Evolutionary conservation across 83 land plant genomes (phyloP), one percentile per base, ranked within the genome.

Genomic region (Thuja plicata): DNA sequence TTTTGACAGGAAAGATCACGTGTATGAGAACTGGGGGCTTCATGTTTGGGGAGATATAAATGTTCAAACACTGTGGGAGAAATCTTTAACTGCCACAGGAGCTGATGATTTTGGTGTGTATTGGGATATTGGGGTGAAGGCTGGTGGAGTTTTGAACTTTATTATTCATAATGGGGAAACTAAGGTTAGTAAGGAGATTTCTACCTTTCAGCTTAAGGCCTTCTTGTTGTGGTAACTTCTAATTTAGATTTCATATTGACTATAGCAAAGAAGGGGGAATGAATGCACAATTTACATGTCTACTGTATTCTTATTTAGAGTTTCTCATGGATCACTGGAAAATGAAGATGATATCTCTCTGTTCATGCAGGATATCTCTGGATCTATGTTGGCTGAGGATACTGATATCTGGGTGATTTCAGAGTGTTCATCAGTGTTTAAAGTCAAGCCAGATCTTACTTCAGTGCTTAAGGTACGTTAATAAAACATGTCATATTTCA

Each of bases 1-100:
- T 41, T 52, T 54, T 60, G 54, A 41, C 73, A 62, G 79, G 89
- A 55, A 86, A 46, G 78, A 89, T 86, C 41, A 90, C 1, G 24
- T 54, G 89, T 89, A 89, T 85, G 89, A 87, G 19, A 50, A 52
- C 38, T 89, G 89, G 89, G 87, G 89, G 21, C 16, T 85, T 52
- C 89, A 86, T 89, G 88, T 30, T 19, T 85, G 89, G 89, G 89
- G 89, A 86, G 73, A 85, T 86, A 57, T 85, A 32, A 57, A 86
- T 60, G 48, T 38, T 6, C 34, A 84, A 5, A 89, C 89, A 52
- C 32, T 37, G 30, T 86, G 89, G 89, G 89, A 86, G 43, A 55
- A 86, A 60, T 76, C 89, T 52, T 85, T 89, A 86, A 34, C 40
- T 87, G 19, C 45, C 41, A 35, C 89, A 87, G 89, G 89, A 40